A percentile compares a stretch with the other conserved stretches of the same genome.
These are phyloP conservation scores for Cladophialophora bantiana DNA, from an alignment of 2,329 filamentous ascomycete species.

Conservation along the genomic window DNA sequence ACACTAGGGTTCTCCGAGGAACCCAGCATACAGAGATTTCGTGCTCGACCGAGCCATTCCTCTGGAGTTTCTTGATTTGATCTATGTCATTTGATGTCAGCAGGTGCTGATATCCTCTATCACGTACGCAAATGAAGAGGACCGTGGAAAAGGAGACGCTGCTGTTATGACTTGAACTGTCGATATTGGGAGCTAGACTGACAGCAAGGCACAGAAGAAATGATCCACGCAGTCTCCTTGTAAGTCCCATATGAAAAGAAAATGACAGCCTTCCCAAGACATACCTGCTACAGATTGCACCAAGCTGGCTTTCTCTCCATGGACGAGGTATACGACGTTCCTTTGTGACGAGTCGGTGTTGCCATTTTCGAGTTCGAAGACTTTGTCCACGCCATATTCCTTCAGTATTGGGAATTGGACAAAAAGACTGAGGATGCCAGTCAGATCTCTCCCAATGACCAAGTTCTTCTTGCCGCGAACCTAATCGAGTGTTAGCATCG, in stretches of 20 bases:
- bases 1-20: conserved; percentile 87
- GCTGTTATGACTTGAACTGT: conserved; percentile 42
- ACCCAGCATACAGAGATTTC: conserved; percentile 98
- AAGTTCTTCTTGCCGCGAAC: conserved; percentile 99
- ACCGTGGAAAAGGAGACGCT: conserved; percentile 50
- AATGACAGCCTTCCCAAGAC: conserved; percentile 45
- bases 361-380: conserved; percentile 94
- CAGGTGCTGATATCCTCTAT: conserved; percentile 55
- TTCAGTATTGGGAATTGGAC: conserved; percentile 95
- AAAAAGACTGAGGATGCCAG: conserved; percentile 86
- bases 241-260: conserved; percentile 38
- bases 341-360: conserved; percentile 94
- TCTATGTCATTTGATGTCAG: conserved; percentile 68
- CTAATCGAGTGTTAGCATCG: conserved; percentile 59
- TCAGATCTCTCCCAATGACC: conserved; percentile 87
- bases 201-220: conserved; percentile 31
- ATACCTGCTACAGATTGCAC: conserved; percentile 88
- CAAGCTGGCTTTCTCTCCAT: conserved; percentile 86
- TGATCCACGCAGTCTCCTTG: conserved; percentile 35
- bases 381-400: conserved; percentile 97
- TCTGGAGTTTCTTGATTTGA: conserved; percentile 88
- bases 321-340: conserved; percentile 91
- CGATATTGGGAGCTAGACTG: conserved; percentile 36
- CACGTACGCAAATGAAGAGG: conserved; percentile 53
- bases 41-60: conserved; percentile 87